A percentile compares a stretch with the other conserved stretches of the same genome.
Evolutionary conservation across 2,329 filamentous ascomycete species (phyloP).

Genomic region (Aurifilum marmelostoma): DNA sequence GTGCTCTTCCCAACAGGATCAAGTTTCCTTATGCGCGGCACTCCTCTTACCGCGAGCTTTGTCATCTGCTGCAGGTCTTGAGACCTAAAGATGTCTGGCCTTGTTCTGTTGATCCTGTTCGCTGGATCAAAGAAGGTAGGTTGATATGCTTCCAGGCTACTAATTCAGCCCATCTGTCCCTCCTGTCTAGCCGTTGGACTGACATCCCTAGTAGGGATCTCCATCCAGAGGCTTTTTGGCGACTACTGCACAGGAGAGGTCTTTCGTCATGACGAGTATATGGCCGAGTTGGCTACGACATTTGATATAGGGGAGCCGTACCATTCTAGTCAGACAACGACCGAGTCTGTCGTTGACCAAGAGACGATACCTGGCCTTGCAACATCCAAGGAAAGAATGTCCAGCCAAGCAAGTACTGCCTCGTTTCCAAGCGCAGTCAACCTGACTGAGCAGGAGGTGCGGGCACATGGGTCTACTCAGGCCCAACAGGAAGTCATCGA

Average conservation of each 20-base stretch:
- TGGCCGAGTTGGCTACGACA: conserved; percentile 45
- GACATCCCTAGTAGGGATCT: conserved; percentile 46
- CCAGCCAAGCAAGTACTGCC: neutral
- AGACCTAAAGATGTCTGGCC: conserved; percentile 78
- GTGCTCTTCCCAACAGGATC: conserved; percentile 47
- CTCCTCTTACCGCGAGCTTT: conserved; percentile 81
- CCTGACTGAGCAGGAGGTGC: too few species aligned
- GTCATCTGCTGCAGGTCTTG: conserved; percentile 69
- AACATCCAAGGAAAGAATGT: neutral
- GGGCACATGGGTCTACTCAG: too few species aligned
- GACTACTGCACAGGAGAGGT: conserved; percentile 61
- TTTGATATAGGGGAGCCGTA: neutral
- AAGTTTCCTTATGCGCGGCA: conserved; percentile 86
- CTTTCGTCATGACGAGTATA: conserved; percentile 69
- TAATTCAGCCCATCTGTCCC: neutral
- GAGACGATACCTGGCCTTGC: neutral
- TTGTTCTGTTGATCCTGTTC: conserved; percentile 69
- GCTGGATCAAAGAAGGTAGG: conserved; percentile 62
- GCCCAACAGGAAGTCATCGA: conserved; percentile 19
- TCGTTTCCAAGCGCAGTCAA: neutral
- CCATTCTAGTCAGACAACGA: conserved; percentile 19
- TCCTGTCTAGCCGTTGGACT: conserved; percentile 4
- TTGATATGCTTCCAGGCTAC: neutral
- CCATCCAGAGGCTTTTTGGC: conserved; percentile 73
- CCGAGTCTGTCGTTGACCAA: conserved; percentile 7